Base-by-base conservation (phyloP, 345 rosid species). In the Eutrema yunnanense region DNA sequence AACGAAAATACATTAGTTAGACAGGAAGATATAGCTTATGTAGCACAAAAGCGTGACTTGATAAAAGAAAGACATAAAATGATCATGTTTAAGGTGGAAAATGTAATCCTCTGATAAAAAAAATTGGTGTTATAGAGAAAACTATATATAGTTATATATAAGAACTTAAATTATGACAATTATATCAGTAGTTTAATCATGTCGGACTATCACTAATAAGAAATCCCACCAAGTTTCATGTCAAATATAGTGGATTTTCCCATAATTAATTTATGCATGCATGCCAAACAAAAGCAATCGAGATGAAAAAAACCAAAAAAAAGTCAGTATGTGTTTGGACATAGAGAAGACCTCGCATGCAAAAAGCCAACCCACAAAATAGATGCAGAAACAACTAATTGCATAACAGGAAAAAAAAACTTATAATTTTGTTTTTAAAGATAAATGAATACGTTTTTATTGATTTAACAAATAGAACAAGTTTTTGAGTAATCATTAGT, bases 211-310 rank as follows among this genome's bases (percentile, higher is more conserved):
- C 41, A 51, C 73, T 67, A 51, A 51, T 42, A 60, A 42, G 62
- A 60, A 59, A 60, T 59, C 62, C 52, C 62, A 67, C 68, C 63
- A 60, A 33, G 67, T 67, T 74, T 67, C 47, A 62, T 29, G 69
- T 75, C 68, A 68, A 40, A 11, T 37, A 34, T 26, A 33, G 29
- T 59, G 73, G 61, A 50, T 55, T 59, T 65, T 41, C 9, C 6
- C 49, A 75, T 69, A 62, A 75, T 67, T 61, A 52, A 68, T 54
- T 33, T 62, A 11, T 62, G 79, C 65, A 69, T 75, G 74, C 74
- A 75, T 75, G 79, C 69, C 74, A 69, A 75, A 48, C 79, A 75
- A 62, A 75, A 69, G 70, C 69, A 62, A 53, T 75, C 53, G 73
- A 74, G 55, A 37, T 34, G 43, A 43, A 62, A 11, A 52, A 34